Evolutionary conservation across 495 filamentous ascomycete genomes (phyloP).

Genomic region (Lasiosphaeria miniovina): DNA sequence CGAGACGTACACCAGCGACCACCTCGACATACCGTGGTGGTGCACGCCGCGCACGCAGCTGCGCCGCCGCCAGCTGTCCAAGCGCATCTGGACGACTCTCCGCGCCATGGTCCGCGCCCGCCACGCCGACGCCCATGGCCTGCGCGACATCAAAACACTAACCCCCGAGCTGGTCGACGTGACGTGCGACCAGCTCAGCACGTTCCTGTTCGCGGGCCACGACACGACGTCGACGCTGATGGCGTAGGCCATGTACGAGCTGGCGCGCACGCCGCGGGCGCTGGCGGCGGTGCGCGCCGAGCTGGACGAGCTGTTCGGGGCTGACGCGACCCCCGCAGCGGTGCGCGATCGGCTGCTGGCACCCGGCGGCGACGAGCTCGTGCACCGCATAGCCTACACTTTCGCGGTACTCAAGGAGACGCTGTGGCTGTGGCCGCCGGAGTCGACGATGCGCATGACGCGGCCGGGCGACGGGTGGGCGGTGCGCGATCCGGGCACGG

Average conservation of each 20-base stretch:
- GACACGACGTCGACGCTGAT: constrained; percentile 40
- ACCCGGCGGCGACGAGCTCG: constrained; percentile 19
- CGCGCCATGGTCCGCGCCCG: background rate
- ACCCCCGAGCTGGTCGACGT: constrained; percentile 7
- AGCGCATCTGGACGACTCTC: background rate
- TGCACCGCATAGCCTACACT: constrained; percentile 39
- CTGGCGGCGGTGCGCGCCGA: constrained; percentile 37
- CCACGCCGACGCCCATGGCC: background rate
- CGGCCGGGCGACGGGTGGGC: constrained; percentile 16
- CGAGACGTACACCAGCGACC: background rate
- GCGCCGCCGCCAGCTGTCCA: background rate
- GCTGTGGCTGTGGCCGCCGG: constrained; percentile 39
- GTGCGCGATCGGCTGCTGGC: background rate
- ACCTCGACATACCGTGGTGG: background rate
- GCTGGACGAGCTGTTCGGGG: constrained; percentile 37
- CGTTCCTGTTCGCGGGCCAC: constrained; percentile 43
- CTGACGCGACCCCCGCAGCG: background rate
- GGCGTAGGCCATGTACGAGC: constrained; percentile 37
- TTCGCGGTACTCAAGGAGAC: constrained; percentile 49
- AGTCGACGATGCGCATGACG: constrained; percentile 30
- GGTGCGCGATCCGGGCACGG: constrained; percentile 9
- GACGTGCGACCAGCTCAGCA: constrained; percentile 27
- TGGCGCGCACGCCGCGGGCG: constrained; percentile 39
- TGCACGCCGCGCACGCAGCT: background rate
- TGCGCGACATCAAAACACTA: constrained; percentile 7